Conservation (phyloP, 2,329 filamentous ascomycete genomes). For the Beauveria australis region DNA sequence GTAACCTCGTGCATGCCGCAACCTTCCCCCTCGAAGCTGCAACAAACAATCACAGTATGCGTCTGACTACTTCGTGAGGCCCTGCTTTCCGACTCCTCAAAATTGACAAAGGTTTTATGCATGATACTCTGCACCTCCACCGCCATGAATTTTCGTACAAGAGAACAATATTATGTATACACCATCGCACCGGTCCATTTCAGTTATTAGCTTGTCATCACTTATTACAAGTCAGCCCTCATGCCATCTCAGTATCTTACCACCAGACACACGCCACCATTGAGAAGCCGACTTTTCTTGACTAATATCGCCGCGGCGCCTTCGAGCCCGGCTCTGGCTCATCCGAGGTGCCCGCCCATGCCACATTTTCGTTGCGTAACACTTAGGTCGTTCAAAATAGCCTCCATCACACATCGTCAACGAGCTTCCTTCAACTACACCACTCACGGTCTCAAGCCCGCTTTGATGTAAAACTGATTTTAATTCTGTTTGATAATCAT, state of each 20-base stretch:
- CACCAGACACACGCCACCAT: not conserved
- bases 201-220: not conserved
- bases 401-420: not conserved
- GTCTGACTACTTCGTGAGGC: too few species aligned
- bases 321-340: not conserved
- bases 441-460: not conserved
- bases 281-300: not conserved
- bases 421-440: too few species aligned
- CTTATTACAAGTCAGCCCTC: not conserved
- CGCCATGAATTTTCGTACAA: too few species aligned
- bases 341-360: not conserved
- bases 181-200: too few species aligned
- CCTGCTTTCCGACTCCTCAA: too few species aligned
- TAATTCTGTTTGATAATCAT: not conserved
- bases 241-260: not conserved
- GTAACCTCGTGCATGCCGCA: not conserved
- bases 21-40: not conserved
- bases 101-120: too few species aligned
- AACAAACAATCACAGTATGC: too few species aligned
- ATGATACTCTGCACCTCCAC: too few species aligned
- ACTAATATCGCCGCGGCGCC: not conserved
- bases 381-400: not conserved
- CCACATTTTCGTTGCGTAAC: not conserved
- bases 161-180: too few species aligned
- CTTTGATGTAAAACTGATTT: not conserved